A percentile compares a stretch with the other conserved stretches of the same genome.
These are phyloP conservation scores for Plectosphaerella sp. DNA, from an alignment of 2,329 filamentous ascomycete species.

Conservation along the genomic window DNA sequence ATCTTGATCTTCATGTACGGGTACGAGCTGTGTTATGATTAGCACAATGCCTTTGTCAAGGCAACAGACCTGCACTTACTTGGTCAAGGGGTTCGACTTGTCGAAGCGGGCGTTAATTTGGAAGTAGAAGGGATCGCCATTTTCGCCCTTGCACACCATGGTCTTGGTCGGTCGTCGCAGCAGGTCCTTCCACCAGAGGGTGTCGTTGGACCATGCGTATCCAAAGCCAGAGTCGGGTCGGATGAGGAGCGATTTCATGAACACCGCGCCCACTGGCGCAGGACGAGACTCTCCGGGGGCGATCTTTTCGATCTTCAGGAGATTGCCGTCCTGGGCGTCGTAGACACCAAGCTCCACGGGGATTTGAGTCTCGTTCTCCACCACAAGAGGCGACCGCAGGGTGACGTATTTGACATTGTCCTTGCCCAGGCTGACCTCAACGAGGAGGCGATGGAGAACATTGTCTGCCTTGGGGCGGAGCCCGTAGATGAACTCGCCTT, in stretches of 20 bases:
- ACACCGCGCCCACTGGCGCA: constrained; percentile 87
- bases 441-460: constrained; percentile 81
- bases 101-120: constrained; percentile 87
- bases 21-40: constrained; percentile 57
- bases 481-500: constrained; percentile 88
- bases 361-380: constrained; percentile 96
- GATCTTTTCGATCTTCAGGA: constrained; percentile 98
- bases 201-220: constrained; percentile 89
- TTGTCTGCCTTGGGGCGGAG: constrained; percentile 83
- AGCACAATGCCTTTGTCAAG: constrained; percentile 14
- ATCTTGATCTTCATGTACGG: constrained; percentile 93
- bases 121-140: constrained; percentile 91
- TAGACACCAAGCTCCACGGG: constrained; percentile 91
- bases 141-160: constrained; percentile 82
- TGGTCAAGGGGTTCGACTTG: constrained; percentile 75
- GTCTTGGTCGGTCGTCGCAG: constrained; percentile 80
- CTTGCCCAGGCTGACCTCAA: constrained; percentile 83
- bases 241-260: constrained; percentile 80
- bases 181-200: constrained; percentile 88
- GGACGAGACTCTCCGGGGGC: constrained; percentile 85
- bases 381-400: constrained; percentile 81
- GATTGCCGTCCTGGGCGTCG: constrained; percentile 78
- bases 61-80: constrained; percentile 38
- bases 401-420: constrained; percentile 99
- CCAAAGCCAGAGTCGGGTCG: constrained; percentile 94